Conservation (phyloP, 371 early-diverging fungal genomes). For the Lichtheimia hyalospora region DNA sequence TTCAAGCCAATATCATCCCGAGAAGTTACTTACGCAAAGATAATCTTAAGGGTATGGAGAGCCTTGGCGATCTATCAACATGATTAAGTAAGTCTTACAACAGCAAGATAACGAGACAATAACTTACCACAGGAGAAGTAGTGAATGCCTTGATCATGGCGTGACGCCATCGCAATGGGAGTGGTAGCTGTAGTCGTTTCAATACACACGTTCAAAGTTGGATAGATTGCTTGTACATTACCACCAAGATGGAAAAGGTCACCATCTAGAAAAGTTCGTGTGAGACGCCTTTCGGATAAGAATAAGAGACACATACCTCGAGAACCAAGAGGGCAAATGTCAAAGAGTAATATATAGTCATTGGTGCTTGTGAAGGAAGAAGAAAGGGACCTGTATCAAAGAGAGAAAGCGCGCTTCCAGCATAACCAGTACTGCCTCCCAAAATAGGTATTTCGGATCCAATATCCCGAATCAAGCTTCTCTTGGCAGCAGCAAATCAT, state of each 20-base stretch:
- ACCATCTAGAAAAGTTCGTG: slow-evolving; percentile 36
- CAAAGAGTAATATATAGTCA: slow-evolving; percentile 53
- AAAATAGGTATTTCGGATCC: too few relatives aligned
- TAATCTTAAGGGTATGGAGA: slow-evolving; percentile 53
- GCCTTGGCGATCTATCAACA: slow-evolving; percentile 40
- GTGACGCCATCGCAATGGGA: slow-evolving; percentile 62
- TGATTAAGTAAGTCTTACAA: not conserved
- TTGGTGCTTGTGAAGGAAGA: slow-evolving; percentile 4
- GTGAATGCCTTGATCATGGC: slow-evolving; percentile 52
- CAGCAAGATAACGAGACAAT: too few relatives aligned
- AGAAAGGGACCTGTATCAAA: not conserved
- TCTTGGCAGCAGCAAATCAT: not conserved
- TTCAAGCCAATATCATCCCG: not conserved
- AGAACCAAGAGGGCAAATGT: slow-evolving; percentile 39
- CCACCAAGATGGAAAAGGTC: slow-evolving; percentile 52
- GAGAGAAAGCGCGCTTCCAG: not conserved
- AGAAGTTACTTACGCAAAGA: slow-evolving; percentile 56
- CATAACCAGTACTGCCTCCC: too few relatives aligned
- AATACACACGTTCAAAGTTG: too few relatives aligned
- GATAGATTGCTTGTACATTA: slow-evolving; percentile 8
- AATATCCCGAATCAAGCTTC: too few relatives aligned
- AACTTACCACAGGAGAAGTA: slow-evolving; percentile 40
- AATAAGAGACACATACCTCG: slow-evolving; percentile 32
- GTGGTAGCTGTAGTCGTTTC: slow-evolving; percentile 41
- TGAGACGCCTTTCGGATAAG: not conserved